Evolutionary conservation across 306 rosid species (phyloP), one percentile per base, ranked within the genome.

Genomic region (Dalbergia cochinchinensis): DNA sequence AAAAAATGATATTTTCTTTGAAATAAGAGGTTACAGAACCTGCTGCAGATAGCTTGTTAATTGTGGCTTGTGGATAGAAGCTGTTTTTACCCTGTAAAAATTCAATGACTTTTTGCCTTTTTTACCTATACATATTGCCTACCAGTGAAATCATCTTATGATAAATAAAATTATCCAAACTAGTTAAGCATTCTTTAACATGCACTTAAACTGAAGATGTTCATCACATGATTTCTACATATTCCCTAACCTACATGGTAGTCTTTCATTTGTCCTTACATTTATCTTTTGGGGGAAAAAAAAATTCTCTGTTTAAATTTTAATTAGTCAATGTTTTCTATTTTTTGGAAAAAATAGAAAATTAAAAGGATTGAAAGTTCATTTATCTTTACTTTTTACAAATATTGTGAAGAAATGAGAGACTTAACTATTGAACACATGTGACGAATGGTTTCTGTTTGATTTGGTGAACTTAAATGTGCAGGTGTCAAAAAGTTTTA

Each of bases 391-490:
- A 5, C 11, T 3, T 33, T 70, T 33, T 41, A 12, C 31, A 55
- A 35, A 37, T 35, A 72, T 34, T 45, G 44, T 54, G 51, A 54
- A 66, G 26, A 65, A 18, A 5, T 71, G 63, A 53, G 64, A 51
- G 48, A 26, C n/a, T 41, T 26, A 44, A 47, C 53, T 47, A 47
- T 57, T 53, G 66, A 57, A 14, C 44, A 37, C 61, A n/a, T n/a
- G 47, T 45, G 64, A 50, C 65, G 33, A 53, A 53, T 65, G 58
- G 35, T 37, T 53, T 54, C 20, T 8, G 47, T 77, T 62, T 77
- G 22, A 77, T 51, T 39, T 35, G 41, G 73, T 77, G 44, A 57
- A 37, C 54, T 31, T 42, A 37, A 37, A 55, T 78, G 34, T 35
- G 47, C 10, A 15, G 35, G 15, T 77, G 53, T 77, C 16, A 5